A percentile compares a stretch with the other conserved stretches of the same genome.
Evolutionary conservation across 176 grass and related monocot genomes (phyloP).

Genomic region (Typha latifolia): DNA sequence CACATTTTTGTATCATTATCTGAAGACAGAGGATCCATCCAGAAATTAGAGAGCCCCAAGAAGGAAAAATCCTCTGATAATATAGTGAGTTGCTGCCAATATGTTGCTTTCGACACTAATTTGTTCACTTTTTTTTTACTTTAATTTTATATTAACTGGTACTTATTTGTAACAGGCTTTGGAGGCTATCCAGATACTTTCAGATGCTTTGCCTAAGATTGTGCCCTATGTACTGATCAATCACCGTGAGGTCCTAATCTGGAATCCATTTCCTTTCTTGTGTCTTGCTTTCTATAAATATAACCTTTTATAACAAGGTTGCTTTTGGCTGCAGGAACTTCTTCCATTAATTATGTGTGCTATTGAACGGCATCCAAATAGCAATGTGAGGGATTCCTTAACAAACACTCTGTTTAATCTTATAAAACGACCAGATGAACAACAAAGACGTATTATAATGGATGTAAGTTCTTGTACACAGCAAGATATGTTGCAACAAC

Average conservation of each 20-base stretch:
- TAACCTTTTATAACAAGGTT: conserved; percentile 8
- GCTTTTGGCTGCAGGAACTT: conserved; percentile 61
- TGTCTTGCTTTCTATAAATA: conserved; percentile 18
- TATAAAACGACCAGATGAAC: conserved; percentile 88
- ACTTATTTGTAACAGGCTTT: conserved; percentile 35
- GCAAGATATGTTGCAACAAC: neutral
- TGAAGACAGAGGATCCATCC: conserved; percentile 32
- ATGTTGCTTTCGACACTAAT: conserved; percentile 8
- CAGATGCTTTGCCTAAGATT: conserved; percentile 97
- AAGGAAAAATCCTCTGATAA: conserved; percentile 59
- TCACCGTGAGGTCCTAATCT: conserved; percentile 89
- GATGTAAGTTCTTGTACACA: conserved; percentile 46
- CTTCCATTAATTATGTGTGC: conserved; percentile 99
- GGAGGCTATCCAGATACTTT: conserved; percentile 94
- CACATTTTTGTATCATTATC: conserved; percentile 26
- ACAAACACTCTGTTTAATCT: conserved; percentile 97
- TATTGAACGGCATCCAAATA: conserved; percentile 93
- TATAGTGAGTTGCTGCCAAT: conserved; percentile 47
- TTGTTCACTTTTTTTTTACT: neutral
- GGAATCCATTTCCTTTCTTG: conserved; percentile 25
- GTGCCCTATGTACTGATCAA: conserved; percentile 97
- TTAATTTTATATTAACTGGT: neutral
- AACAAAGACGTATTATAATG: conserved; percentile 88
- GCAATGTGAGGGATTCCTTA: conserved; percentile 72
- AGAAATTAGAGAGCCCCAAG: conserved; percentile 58